Conservation (phyloP, 2,329 filamentous ascomycete genomes). For the Cladosporium austrohemisphaericum region DNA sequence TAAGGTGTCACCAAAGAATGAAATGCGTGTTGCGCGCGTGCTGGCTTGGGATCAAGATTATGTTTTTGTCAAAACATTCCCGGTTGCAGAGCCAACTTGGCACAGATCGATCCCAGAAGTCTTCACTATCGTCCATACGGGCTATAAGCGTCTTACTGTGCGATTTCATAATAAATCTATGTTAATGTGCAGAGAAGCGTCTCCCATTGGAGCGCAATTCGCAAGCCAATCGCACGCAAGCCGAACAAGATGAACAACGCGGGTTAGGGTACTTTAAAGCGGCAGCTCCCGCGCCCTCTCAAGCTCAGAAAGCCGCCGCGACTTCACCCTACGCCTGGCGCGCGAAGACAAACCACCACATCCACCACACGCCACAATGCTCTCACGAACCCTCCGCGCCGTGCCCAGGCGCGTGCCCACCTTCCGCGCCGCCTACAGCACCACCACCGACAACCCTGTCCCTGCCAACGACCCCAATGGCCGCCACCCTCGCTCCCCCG, state of each 20-base stretch:
- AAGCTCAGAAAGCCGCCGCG: conserved; percentile 8
- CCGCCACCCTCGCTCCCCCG: conserved; percentile 42
- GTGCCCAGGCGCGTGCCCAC: conserved; percentile 12
- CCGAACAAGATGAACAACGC: background rate
- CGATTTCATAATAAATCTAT: too few species aligned
- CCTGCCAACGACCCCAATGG: conserved; percentile 62
- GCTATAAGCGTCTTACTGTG: too few species aligned
- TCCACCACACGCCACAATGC: conserved; percentile 11
- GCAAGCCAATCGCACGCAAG: too few species aligned
- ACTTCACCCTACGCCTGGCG: conserved; percentile 12
- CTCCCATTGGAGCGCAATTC: conserved; percentile 14
- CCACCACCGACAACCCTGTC: conserved; percentile 44
- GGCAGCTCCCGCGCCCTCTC: conserved; percentile 7
- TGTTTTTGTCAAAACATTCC: too few species aligned
- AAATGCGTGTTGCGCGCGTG: too few species aligned
- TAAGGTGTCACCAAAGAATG: too few species aligned
- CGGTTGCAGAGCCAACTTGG: too few species aligned
- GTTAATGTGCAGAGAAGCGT: background rate
- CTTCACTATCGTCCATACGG: too few species aligned
- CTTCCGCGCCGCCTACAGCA: conserved; percentile 22
- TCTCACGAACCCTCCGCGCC: conserved; percentile 12
- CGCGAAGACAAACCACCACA: background rate
- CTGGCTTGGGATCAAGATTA: too few species aligned
- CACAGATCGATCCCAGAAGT: too few species aligned
- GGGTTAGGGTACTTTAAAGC: background rate